Evolutionary conservation across 805 yeast species (phyloP).

Genomic region (Lipomyces mesembrius): DNA sequence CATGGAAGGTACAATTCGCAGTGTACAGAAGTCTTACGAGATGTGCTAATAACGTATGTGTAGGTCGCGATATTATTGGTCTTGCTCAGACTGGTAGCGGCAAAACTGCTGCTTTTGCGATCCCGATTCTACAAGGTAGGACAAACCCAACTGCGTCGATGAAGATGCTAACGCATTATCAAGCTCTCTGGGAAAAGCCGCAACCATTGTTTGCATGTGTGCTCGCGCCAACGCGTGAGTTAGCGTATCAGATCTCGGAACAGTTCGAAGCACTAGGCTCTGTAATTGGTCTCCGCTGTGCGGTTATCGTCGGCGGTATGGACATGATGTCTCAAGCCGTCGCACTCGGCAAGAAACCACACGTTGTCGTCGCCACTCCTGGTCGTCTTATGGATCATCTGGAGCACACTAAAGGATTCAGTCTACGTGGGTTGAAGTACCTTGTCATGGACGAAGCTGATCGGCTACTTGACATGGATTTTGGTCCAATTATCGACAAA

Average conservation of each 20-base stretch:
- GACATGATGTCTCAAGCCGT: constrained; percentile 97
- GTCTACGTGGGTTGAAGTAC: constrained; percentile 79
- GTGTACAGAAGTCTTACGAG: background rate
- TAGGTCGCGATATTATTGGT: constrained; percentile 81
- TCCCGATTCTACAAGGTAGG: constrained; percentile 77
- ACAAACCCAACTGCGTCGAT: background rate
- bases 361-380: constrained; percentile 93
- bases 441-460: constrained; percentile 98
- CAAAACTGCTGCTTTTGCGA: constrained; percentile 97
- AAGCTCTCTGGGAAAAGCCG: constrained; percentile 82
- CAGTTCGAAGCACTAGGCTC: constrained; percentile 94
- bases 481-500: constrained; percentile 90
- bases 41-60: background rate
- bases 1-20: constrained; percentile 60
- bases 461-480: constrained; percentile 97
- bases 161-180: background rate
- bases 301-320: constrained; percentile 96
- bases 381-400: constrained; percentile 88
- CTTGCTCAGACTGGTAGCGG: constrained; percentile 98
- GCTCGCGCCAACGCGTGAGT: constrained; percentile 70
- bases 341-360: constrained; percentile 92
- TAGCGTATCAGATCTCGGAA: constrained; percentile 71
- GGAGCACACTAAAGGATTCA: constrained; percentile 92
- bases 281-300: constrained; percentile 87
- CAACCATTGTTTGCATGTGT: constrained; percentile 88